A percentile compares a stretch with the other conserved stretches of the same genome.
Conservation (phyloP, 2,329 filamentous ascomycete genomes). For the Coniella lustricola region DNA sequence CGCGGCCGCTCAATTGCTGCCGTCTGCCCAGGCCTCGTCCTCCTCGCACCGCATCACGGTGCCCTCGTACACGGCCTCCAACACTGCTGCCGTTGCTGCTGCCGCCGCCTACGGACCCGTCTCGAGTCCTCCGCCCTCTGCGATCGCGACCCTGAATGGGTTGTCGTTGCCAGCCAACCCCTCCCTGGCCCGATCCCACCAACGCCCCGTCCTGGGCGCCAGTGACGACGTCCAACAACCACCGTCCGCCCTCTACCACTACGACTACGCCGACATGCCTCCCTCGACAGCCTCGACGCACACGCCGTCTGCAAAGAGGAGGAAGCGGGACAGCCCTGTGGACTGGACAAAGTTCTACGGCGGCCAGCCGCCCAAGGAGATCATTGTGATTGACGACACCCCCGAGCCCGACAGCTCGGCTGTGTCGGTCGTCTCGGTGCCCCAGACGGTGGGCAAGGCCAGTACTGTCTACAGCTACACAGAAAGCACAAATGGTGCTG, state of each 20-base stretch:
- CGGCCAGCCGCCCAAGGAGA: conserved; percentile 75
- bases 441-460: conserved; percentile 31
- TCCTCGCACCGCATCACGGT: conserved; percentile 27
- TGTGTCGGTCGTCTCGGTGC: conserved; percentile 25
- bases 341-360: conserved; percentile 79
- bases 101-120: conserved; percentile 16
- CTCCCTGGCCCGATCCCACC: conserved; percentile 15
- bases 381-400: conserved; percentile 76
- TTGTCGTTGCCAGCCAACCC: conserved; percentile 14
- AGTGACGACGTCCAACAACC: too few species aligned
- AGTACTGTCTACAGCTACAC: conserved; percentile 23
- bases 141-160: conserved; percentile 19
- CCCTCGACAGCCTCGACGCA: conserved; percentile 25
- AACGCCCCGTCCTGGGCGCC: conserved; percentile 18
- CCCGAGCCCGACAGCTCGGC: conserved; percentile 46
- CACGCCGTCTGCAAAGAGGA: conserved; percentile 35
- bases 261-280: conserved; percentile 32
- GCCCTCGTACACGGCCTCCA: conserved; percentile 21
- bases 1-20: conserved; percentile 29
- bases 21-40: conserved; percentile 23
- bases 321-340: conserved; percentile 49
- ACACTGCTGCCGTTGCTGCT: conserved; percentile 16
- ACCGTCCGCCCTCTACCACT: conserved; percentile 17
- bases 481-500: conserved; percentile 19
- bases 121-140: conserved; percentile 20